Base-by-base conservation (phyloP, 805 yeast species). In the Candida railenensis region DNA sequence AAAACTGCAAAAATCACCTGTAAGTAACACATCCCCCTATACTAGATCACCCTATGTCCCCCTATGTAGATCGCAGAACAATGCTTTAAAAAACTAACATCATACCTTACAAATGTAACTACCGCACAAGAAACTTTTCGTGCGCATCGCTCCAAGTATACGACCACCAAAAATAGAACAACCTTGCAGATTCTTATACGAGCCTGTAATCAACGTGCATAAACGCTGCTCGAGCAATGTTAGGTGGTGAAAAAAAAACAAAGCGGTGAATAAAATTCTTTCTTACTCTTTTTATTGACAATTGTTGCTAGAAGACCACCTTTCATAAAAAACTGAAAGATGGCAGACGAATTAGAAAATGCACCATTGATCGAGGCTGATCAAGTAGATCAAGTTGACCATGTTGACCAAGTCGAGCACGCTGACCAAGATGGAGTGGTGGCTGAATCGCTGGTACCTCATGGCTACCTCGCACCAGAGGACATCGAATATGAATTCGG, bases 401-500 rank as follows among this genome's bases (percentile, higher is more conserved):
- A 25, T 5, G 30, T 25, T 7, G 30, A 25, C 30, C 30, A 25
- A 25, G 9, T 11, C 11, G 30, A 25, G n/a, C n/a, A n/a, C n/a
- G n/a, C n/a, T n/a, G n/a, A n/a, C n/a, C n/a, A n/a, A 25, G 50
- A 34, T 18, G 40, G 43, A 3, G 47, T 34, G 2, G 57, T 49
- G 15, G 39, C 12, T 20, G 16, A 16, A 16, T 7, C 30, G 30
- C 30, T 11, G 5, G 48, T 43, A 22, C 59, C 55, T 7, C 49
- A 46, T 8, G 71, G 73, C 3, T 69, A 69, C 51, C 45, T 69
- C 14, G 56, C 65, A 25, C 64, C 65, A 34, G 80, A 80, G 45
- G 76, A 82, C 46, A 76, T 81, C 49, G 92, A 83, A 58, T 89
- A 81, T 72, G 98, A 94, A 56, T 94, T 92, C 61, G 99, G 99